A percentile compares a stretch with the other conserved stretches of the same genome.
These are phyloP conservation scores for Cryptococcus hybrid DNA, from an alignment of 1,284 basidiomycete genomes.

Conservation along the genomic window DNA sequence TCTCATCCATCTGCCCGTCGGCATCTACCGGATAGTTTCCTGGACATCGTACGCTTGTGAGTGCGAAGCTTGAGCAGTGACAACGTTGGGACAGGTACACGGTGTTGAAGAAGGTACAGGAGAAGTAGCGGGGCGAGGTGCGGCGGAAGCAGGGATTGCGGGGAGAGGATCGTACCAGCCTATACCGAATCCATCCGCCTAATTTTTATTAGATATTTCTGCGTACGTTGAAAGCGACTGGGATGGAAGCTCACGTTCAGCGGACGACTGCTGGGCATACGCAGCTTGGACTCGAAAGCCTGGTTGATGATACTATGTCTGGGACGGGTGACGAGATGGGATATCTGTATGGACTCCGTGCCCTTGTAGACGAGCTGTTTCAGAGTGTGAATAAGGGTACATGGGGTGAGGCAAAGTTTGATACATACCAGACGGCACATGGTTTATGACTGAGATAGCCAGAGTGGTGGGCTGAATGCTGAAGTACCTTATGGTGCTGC, in stretches of 20 bases:
- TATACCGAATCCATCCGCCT: conserved; percentile 94
- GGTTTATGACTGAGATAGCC: neutral
- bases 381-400: neutral
- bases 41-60: conserved; percentile 5
- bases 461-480: too few species aligned
- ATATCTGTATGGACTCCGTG: conserved; percentile 79
- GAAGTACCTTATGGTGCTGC: too few species aligned
- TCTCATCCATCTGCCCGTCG: conserved; percentile 8
- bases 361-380: conserved; percentile 71
- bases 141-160: conserved; percentile 5
- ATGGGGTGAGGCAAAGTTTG: neutral
- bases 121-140: conserved; percentile 11
- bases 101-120: conserved; percentile 52
- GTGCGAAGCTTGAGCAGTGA: conserved; percentile 11
- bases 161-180: conserved; percentile 59
- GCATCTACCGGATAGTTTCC: neutral
- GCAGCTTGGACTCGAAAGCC: conserved; percentile 84
- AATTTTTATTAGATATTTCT: neutral
- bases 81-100: conserved; percentile 1
- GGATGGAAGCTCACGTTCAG: conserved; percentile 60
- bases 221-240: too few species aligned
- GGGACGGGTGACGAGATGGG: conserved; percentile 85
- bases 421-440: conserved; percentile 34
- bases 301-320: conserved; percentile 96
- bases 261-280: conserved; percentile 73